A percentile compares a stretch with the other conserved stretches of the same genome.
Conservation (phyloP, 2,329 filamentous ascomycete species). For the Capronia epimyces region DNA sequence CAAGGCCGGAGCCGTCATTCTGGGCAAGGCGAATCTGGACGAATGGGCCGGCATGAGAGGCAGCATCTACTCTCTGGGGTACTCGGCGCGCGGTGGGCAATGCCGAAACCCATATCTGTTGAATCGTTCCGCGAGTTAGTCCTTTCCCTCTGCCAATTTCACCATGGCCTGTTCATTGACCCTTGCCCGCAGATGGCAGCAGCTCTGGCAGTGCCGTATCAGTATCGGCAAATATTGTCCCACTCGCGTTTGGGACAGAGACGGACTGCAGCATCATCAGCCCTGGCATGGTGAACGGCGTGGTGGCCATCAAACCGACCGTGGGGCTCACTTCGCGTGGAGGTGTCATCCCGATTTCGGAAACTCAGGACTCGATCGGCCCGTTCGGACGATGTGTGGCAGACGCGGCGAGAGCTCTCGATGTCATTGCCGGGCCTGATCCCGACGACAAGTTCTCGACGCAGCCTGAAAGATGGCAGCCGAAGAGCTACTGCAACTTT, state of each 20-base stretch:
- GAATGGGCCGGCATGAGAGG: conserved; percentile 28
- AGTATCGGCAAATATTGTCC: conserved; percentile 34
- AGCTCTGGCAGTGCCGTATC: conserved; percentile 33
- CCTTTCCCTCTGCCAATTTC: no score
- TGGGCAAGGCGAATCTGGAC: conserved; percentile 35
- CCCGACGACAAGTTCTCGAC: conserved; percentile 20
- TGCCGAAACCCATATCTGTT: conserved; percentile 57
- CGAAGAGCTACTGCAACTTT: conserved; percentile 18
- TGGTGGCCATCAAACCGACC: conserved; percentile 36
- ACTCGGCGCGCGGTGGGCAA: conserved; percentile 60
- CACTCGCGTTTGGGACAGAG: conserved; percentile 35
- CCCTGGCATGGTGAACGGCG: conserved; percentile 32
- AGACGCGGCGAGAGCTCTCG: conserved; percentile 24
- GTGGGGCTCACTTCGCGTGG: conserved; percentile 32
- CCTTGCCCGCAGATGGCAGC: conserved; percentile 24
- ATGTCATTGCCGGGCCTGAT: conserved; percentile 23
- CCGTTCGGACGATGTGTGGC: conserved; percentile 27
- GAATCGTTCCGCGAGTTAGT: conserved; percentile 20
- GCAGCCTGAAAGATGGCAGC: conserved; percentile 15
- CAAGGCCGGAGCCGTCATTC: conserved; percentile 32
- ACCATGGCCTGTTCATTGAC: no score
- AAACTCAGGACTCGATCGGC: conserved; percentile 29
- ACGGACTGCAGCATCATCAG: conserved; percentile 34
- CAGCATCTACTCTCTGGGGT: conserved; percentile 52
- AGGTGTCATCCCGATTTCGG: conserved; percentile 33